Conservation (phyloP, 2,329 filamentous ascomycete genomes). For the Fusarium ambrosium region DNA sequence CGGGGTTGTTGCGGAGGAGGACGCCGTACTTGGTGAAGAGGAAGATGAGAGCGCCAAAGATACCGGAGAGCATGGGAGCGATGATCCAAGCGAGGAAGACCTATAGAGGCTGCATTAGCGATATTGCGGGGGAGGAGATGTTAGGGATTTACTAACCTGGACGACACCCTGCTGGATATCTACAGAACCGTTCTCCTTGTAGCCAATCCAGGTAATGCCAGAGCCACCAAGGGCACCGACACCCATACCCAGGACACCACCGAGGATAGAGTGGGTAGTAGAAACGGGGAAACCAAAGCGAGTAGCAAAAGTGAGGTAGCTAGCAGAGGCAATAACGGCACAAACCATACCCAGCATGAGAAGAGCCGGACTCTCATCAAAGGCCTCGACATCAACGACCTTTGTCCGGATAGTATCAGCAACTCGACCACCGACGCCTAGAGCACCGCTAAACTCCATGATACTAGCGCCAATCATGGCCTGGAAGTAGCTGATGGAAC, state of each 20-base stretch:
- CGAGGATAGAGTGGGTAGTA: constrained; percentile 72
- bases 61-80: constrained; percentile 67
- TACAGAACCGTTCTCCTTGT: constrained; percentile 54
- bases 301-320: constrained; percentile 70
- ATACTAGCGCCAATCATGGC: constrained; percentile 70
- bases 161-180: constrained; percentile 65
- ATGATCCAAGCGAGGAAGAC: constrained; percentile 74
- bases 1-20: constrained; percentile 66
- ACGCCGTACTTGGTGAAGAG: constrained; percentile 69
- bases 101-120: constrained; percentile 56
- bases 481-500: constrained; percentile 73
- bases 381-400: constrained; percentile 65
- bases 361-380: constrained; percentile 61
- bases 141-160: constrained; percentile 50
- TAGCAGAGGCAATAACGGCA: constrained; percentile 65
- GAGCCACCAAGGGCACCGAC: constrained; percentile 65
- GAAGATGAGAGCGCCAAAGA: constrained; percentile 69
- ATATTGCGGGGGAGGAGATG: background rate
- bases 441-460: constrained; percentile 73
- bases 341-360: constrained; percentile 72
- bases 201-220: constrained; percentile 67
- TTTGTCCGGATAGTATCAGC: constrained; percentile 73
- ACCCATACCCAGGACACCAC: constrained; percentile 71
- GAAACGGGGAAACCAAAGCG: constrained; percentile 69
- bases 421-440: constrained; percentile 72